These are phyloP conservation scores for Cicer yamashitae DNA, from an alignment of 306 rosid genomes.

Conservation along the genomic window DNA sequence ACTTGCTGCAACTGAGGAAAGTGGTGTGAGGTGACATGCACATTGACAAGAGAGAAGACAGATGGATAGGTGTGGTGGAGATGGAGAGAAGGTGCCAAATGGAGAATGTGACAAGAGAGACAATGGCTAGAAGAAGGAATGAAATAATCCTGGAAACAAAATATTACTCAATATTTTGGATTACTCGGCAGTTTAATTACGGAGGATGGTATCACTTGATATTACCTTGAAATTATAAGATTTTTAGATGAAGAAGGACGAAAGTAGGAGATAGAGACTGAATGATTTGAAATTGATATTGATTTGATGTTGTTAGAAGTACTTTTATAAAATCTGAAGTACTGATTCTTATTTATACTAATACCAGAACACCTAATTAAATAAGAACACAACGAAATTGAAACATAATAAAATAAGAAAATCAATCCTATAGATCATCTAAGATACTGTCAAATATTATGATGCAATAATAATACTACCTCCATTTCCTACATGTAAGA, in stretches of 20 bases:
- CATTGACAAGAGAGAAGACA: background rate
- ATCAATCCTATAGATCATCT: constrained; percentile 3
- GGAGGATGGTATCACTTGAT: constrained; percentile 3
- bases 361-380: constrained; percentile 1
- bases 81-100: background rate
- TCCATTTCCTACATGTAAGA: background rate
- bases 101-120: constrained; percentile 15
- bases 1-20: background rate
- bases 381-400: constrained; percentile 5
- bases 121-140: background rate
- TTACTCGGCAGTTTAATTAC: background rate
- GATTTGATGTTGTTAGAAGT: background rate
- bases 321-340: background rate
- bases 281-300: constrained; percentile 6
- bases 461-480: constrained; percentile 1
- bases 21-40: constrained; percentile 16
- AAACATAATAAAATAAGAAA: background rate
- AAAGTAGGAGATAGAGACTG: background rate
- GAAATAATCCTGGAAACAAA: constrained; percentile 27
- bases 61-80: background rate
- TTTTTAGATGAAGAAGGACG: constrained; percentile 3
- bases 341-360: background rate
- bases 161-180: background rate
- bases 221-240: background rate
- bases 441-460: background rate